Base-by-base conservation (phyloP, 1,284 basidiomycete genomes). In the Hortiboletus rubellus region DNA sequence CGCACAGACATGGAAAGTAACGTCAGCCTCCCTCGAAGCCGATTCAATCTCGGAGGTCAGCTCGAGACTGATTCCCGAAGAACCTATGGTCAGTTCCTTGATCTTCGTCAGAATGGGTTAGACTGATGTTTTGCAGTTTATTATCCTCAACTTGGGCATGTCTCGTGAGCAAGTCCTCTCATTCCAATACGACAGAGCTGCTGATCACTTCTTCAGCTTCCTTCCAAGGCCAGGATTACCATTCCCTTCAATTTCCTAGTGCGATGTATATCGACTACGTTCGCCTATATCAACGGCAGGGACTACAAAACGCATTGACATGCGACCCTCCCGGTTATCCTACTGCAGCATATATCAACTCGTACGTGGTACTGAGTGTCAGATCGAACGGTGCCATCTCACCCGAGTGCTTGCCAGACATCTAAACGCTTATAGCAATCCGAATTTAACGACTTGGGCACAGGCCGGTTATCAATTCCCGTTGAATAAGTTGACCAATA, bases 261-360 rank as follows among this genome's bases (percentile, higher is more conserved):
- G 74, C 77, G 62, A 89, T 92, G 86, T 83, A 82, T 61, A 72
- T 92, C 54, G 90, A 92, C 69, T 92, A 92, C 62, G 79, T 92
- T 17, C 85, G 90, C 37, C 78, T 92, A 45, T 92, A 92, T 62
- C 90, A 92, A 72, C 80, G 86, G 30, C 68, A 81, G 54, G 87
- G 81, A 27, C 69, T 81, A 34, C 73, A 77, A 67, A 77, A 85
- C 50, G 83, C 81, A 6, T 62, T 87, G 45, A 81, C 80, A 2
- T 92, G 90, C 63, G 74, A 86, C 67, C 90, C 89, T 17, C 71
- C 82, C 5, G 76, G 73, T 38, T 77, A 81, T 60, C 89, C 90
- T 2, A 92, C 85, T 14, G 64, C 78, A 9, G 67, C 78, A 49
- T 87, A 87, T 65, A 87, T 87, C 60, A 73, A 80, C 47, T 72